phyloP scores from a whole-genome alignment of 768 basidiomycete species.

The Lentinula sp. region DNA sequence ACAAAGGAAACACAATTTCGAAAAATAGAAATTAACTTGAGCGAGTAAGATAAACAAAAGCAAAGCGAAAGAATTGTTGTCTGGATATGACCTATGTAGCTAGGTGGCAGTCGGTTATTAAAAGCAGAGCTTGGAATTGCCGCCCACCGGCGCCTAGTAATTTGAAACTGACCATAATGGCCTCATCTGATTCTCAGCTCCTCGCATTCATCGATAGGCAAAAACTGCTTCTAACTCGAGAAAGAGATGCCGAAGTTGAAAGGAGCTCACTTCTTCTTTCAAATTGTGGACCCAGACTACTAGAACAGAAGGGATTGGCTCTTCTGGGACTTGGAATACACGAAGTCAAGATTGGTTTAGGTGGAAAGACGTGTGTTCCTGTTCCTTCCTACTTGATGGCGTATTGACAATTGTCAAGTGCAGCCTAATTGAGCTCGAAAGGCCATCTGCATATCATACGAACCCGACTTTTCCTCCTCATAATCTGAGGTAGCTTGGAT shows the following conservation, averaged over 20 bases:
- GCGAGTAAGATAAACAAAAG: background rate
- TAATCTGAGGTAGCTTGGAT: constrained; percentile 56
- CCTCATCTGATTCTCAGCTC: constrained; percentile 21
- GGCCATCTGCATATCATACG: constrained; percentile 75
- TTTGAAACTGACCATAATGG: background rate
- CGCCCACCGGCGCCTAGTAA: background rate
- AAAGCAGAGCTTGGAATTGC: background rate
- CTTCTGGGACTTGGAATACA: constrained; percentile 67
- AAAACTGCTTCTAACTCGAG: constrained; percentile 55
- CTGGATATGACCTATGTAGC: background rate
- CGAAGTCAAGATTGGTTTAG: constrained; percentile 77
- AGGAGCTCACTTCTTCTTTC: constrained; percentile 73
- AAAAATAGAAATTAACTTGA: background rate
- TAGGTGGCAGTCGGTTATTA: background rate
- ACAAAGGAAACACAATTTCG: background rate
- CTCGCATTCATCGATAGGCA: constrained; percentile 64
- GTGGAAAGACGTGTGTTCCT: constrained; percentile 76
- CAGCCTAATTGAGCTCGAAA: constrained; percentile 83
- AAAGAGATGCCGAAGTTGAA: constrained; percentile 82
- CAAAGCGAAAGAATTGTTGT: background rate
- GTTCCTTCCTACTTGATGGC: background rate
- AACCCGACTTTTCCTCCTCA: constrained; percentile 77
- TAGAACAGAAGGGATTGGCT: constrained; percentile 87
- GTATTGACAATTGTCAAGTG: constrained; percentile 25
- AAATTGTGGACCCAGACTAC: constrained; percentile 74